phyloP scores from a whole-genome alignment of 2,329 filamentous ascomycete species.

The Amesomyces nigricolor region DNA sequence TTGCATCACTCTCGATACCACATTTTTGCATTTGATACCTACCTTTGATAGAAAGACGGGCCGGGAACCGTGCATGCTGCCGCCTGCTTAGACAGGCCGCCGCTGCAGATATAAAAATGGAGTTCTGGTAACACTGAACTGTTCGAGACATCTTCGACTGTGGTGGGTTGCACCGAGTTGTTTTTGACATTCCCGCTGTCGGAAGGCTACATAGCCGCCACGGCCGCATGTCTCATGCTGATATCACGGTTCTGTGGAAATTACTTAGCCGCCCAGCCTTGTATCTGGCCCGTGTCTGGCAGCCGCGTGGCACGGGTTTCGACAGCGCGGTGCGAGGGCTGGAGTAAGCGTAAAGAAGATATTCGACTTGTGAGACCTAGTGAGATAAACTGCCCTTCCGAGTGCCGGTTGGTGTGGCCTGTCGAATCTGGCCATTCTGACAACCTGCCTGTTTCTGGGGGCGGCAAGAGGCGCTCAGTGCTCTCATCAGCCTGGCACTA shows the following conservation, averaged over 20 bases:
- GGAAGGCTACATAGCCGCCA: background rate
- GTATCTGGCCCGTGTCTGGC: background rate
- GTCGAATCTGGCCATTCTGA: too few species aligned
- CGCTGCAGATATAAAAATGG: background rate
- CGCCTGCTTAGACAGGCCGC: background rate
- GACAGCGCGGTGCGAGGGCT: too few species aligned
- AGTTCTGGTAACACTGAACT: too few species aligned
- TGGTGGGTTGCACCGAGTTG: background rate
- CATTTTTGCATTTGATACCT: background rate
- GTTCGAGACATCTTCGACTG: too few species aligned
- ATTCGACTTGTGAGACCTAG: background rate
- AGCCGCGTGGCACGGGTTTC: background rate
- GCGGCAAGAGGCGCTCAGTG: too few species aligned
- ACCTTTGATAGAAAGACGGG: background rate
- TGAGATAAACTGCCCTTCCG: too few species aligned
- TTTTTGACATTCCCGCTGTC: background rate
- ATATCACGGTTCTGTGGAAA: conserved; percentile 6
- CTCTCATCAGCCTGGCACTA: too few species aligned
- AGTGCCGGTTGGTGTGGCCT: too few species aligned
- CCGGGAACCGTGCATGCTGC: background rate
- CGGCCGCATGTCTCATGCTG: background rate
- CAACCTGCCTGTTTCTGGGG: too few species aligned
- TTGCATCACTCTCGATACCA: conserved; percentile 3
- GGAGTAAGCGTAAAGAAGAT: too few species aligned
- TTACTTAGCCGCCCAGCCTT: conserved; percentile 1